Percentiles rank a stretch among this genome's conserved stretches.
phyloP scores from a whole-genome alignment of 805 yeast genomes.

The Allodekkera sacchari region DNA sequence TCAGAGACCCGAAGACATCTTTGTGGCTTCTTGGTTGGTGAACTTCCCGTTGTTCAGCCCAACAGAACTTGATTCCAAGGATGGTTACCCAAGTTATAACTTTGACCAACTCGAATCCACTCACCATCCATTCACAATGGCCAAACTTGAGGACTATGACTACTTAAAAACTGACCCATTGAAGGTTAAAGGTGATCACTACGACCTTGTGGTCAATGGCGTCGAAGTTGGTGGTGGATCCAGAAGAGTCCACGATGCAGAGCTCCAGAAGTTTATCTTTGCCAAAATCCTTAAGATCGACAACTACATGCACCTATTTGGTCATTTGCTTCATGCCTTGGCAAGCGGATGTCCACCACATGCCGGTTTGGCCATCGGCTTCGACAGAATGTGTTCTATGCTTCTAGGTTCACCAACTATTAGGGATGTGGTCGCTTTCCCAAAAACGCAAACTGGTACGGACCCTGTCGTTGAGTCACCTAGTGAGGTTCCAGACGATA shows the following conservation, averaged over 20 bases:
- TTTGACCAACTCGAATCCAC: slow-evolving; percentile 49
- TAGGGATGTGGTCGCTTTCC: slow-evolving; percentile 92
- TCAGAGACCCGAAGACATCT: slow-evolving; percentile 24
- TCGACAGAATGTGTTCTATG: slow-evolving; percentile 91
- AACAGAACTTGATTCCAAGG: slow-evolving; percentile 28
- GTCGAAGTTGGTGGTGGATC: slow-evolving; percentile 98
- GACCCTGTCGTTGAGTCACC: slow-evolving; percentile 91
- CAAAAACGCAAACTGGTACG: slow-evolving; percentile 81
- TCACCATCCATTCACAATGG: slow-evolving; percentile 98
- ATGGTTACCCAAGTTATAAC: slow-evolving; percentile 55
- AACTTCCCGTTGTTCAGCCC: slow-evolving; percentile 92
- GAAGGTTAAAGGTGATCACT: slow-evolving; percentile 77
- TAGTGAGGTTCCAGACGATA: slow-evolving; percentile 43
- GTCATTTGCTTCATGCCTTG: slow-evolving; percentile 77
- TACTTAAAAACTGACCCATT: slow-evolving; percentile 47
- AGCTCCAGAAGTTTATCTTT: slow-evolving; percentile 67
- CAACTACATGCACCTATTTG: slow-evolving; percentile 60
- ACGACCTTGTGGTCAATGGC: slow-evolving; percentile 89
- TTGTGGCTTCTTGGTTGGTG: slow-evolving; percentile 78
- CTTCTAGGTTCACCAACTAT: slow-evolving; percentile 67
- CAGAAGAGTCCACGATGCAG: slow-evolving; percentile 84
- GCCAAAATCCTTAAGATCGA: slow-evolving; percentile 51
- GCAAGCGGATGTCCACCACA: slow-evolving; percentile 97
- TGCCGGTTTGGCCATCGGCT: slow-evolving; percentile 94
- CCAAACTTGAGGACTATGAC: slow-evolving; percentile 57